Base-by-base conservation (phyloP, 1,139 yeast genomes). In the Geotrichum siamense region DNA sequence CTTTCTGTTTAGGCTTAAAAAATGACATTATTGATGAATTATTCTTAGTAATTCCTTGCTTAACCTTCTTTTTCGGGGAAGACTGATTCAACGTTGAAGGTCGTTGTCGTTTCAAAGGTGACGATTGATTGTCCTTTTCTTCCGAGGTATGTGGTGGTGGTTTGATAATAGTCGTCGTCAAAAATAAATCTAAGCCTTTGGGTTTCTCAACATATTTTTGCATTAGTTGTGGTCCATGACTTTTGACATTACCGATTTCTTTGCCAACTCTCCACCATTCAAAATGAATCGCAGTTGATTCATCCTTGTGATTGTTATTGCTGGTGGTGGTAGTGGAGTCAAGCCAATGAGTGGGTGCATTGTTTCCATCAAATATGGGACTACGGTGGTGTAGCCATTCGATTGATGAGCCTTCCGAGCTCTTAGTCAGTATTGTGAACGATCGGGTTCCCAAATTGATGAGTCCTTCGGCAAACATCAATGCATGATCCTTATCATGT, bases 371-470 rank as follows among this genome's bases (percentile, higher is more conserved):
- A 5, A 33, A 20, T 5, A 83, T 68, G 0, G 96, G 96, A 75
- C 84, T 85, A 22, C 96, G 67, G 1, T 67, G 61, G 58, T 87
- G 96, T 3, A 87, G 62, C 85, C 89, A 82, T 34, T 69, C 64
- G 47, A 86, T 54, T 8, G 46, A 44, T 46, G 73, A 74, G 29
- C 71, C 62, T 0, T 76, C 71, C 0, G 94, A 91, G 0, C 77
- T 74, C 0, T 82, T 82, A 0, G 96, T 87, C 2, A 85, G 69
- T 1, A 87, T 75, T 0, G 95, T 78, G 55, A 75, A 87, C 0
- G 82, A 72, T 48, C 54, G 15, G 47, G 41, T 59, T 31, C 58
- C 53, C 66, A 57, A 33, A 13, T 79, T 52, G 74, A 69, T 82
- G 45, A 89, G 59, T 0, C 94, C 96, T 0, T 94, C 93, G 34